phyloP scores from a whole-genome alignment of 331 rosid genomes.

The Quercus phellos region DNA sequence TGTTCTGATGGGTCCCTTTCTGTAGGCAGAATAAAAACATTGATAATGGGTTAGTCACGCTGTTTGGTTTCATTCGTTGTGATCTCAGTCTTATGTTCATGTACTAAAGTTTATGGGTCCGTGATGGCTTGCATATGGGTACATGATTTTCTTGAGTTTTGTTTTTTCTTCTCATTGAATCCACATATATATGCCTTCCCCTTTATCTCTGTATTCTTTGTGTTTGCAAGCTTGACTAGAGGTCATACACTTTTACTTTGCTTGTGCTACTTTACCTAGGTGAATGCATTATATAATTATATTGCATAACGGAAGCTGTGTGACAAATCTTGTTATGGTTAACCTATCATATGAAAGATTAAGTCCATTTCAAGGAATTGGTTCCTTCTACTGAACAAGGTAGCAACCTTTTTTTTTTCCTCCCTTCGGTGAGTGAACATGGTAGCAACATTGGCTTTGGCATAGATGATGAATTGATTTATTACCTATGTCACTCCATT shows the following conservation, averaged over 20 bases:
- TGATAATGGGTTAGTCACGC: conserved; percentile 43
- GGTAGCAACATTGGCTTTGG: no score
- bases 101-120: conserved; percentile 54
- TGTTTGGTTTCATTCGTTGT: conserved; percentile 76
- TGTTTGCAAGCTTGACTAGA: neutral
- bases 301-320: no score
- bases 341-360: no score
- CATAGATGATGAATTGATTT: no score
- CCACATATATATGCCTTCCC: neutral
- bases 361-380: no score
- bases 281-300: neutral
- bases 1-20: conserved; percentile 71
- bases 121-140: conserved; percentile 77
- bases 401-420: no score
- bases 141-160: conserved; percentile 17
- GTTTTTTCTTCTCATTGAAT: neutral
- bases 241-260: neutral
- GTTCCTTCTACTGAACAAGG: neutral
- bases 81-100: conserved; percentile 71
- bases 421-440: no score
- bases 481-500: no score
- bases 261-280: neutral
- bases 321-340: no score
- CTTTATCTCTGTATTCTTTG: neutral
- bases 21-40: conserved; percentile 31